Base-by-base conservation (phyloP, 2,329 filamentous ascomycete genomes). In the Aschersonia sp. region DNA sequence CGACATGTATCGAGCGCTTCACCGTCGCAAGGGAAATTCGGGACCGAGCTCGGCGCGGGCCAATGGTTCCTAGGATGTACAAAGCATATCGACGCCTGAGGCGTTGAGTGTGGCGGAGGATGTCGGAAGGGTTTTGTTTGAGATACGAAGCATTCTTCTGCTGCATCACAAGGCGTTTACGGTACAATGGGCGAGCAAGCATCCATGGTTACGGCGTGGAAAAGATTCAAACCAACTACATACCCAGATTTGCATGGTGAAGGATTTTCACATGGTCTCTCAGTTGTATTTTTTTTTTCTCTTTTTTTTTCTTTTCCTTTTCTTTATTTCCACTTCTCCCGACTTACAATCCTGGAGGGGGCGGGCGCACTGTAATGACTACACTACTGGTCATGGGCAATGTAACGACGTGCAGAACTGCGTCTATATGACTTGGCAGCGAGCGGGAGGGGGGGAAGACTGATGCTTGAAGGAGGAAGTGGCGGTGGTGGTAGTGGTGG, bases 1-100 rank as follows among this genome's bases (percentile, higher is more conserved):
- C 56, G 63, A 64, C 50, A 69, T 71, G 67, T 71, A 70, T 51
- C 61, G 60, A 50, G 66, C 63, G 39, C 56, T 71, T 43, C 56
- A 63, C 46, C 55, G 58, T 43, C 61, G 63, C 46, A 60, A 63
- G 49, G 61, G 56, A 52, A 50, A 60, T 46, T 54, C 55, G n/a
- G 51, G 53, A 30, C 57, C 62, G 9, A 51, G 56, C 46, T 56
- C 60, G 35, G 47, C 54, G 43, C 59, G 58, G 42, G 55, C 59
- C 31, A 65, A 66, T 47, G 63, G 62, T 42, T 58, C 61, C 41
- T 49, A 41, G 22, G 37, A 12, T 12, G 30, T 30, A 22, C 22
- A 22, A 22, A 22, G 22, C 22, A 22, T 22, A 3, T 3, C 22
- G 22, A 22, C 22, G 22, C 22, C 22, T 22, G 22, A 22, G 22